A percentile compares a stretch with the other conserved stretches of the same genome.
phyloP scores from a whole-genome alignment of 2,329 filamentous ascomycete genomes.

The Colletotrichum paranaense region DNA sequence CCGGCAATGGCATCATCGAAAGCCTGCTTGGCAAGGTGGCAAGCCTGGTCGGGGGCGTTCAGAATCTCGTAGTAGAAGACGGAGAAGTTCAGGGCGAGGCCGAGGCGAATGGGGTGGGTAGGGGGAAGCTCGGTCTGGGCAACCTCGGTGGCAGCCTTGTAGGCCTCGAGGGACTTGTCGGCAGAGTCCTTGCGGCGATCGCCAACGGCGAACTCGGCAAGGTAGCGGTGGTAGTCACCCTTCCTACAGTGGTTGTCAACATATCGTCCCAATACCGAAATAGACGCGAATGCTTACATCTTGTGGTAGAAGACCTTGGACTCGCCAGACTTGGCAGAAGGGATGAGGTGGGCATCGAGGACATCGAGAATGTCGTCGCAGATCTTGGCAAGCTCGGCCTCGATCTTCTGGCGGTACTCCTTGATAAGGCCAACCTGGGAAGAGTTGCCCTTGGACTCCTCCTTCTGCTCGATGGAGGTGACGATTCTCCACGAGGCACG shows the following conservation, averaged over 20 bases:
- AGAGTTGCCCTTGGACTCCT: conserved; percentile 98
- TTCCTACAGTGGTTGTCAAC: conserved; percentile 72
- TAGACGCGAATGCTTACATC: conserved; percentile 74
- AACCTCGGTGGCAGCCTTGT: conserved; percentile 93
- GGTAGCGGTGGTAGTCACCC: conserved; percentile 99
- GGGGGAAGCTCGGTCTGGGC: conserved; percentile 89
- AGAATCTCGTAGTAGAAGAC: conserved; percentile 99
- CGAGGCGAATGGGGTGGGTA: conserved; percentile 92
- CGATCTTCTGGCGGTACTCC: conserved; percentile 99
- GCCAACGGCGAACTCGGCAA: conserved; percentile 94
- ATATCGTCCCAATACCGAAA: background rate
- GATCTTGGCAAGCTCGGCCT: conserved; percentile 95
- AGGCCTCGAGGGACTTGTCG: conserved; percentile 94
- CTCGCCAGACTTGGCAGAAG: conserved; percentile 93
- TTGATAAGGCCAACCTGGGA: conserved; percentile 92
- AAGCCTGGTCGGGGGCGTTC: conserved; percentile 97
- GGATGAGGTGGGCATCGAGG: conserved; percentile 92
- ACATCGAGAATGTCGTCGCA: conserved; percentile 97
- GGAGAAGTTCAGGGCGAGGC: conserved; percentile 94
- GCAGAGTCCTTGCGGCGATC: conserved; percentile 96
- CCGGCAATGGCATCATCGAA: conserved; percentile 96
- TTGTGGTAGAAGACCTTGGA: conserved; percentile 99
- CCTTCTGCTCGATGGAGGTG: conserved; percentile 98
- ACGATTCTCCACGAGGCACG: conserved; percentile 99
- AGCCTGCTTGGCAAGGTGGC: conserved; percentile 95